phyloP scores from a whole-genome alignment of 2,329 filamentous ascomycete species.

The Ilyonectria sp. region DNA sequence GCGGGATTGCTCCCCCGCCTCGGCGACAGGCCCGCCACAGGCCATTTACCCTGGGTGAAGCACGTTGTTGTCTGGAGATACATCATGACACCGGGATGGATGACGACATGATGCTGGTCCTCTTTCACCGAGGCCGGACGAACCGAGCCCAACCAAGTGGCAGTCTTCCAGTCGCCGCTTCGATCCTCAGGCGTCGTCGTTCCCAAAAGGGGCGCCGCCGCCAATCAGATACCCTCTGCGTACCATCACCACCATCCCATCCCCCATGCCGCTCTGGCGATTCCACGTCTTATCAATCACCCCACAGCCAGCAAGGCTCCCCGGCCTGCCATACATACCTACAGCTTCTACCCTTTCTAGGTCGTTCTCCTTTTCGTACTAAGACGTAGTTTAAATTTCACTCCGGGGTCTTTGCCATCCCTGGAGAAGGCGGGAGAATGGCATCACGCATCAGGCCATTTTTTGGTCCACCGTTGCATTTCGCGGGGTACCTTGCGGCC shows the following conservation, averaged over 20 bases:
- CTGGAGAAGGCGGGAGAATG: slow-evolving; percentile 1
- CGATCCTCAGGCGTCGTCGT: not conserved
- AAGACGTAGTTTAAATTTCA: not conserved
- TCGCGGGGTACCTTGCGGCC: slow-evolving; percentile 43
- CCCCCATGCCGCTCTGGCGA: slow-evolving; percentile 23
- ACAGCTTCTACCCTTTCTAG: not conserved
- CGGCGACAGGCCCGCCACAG: not conserved
- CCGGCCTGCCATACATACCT: not conserved
- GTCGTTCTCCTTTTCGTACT: not conserved
- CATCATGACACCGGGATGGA: not conserved
- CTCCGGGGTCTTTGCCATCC: slow-evolving; percentile 10
- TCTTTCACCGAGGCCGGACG: not conserved
- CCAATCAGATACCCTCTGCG: not conserved
- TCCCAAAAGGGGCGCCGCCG: not conserved
- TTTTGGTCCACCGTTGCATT: slow-evolving; percentile 45
- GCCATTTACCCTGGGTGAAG: not conserved
- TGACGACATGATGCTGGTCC: not conserved
- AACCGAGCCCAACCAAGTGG: too few species aligned
- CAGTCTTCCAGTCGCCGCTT: not conserved
- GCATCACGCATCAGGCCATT: slow-evolving; percentile 44
- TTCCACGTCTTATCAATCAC: slow-evolving; percentile 37
- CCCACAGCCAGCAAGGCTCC: slow-evolving; percentile 25
- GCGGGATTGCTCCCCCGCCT: not conserved
- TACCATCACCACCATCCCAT: not conserved
- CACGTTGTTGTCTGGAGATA: not conserved